phyloP scores from a whole-genome alignment of 1,284 basidiomycete genomes.

The Ustilago loliicola region DNA sequence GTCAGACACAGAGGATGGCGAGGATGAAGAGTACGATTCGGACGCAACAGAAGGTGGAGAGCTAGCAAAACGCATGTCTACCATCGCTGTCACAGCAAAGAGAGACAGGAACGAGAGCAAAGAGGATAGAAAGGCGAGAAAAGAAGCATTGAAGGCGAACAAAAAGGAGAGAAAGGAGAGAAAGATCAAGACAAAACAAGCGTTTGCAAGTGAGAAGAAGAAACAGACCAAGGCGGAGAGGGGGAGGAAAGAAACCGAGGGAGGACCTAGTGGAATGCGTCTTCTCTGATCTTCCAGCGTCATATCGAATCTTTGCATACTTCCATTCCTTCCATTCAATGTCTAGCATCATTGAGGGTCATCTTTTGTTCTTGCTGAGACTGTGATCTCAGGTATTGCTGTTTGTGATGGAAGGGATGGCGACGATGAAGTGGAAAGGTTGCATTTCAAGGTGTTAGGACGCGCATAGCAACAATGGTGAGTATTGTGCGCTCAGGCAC shows the following conservation, averaged over 20 bases:
- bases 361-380: not conserved
- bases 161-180: constrained; percentile 60
- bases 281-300: constrained; percentile 23
- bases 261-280: constrained; percentile 50
- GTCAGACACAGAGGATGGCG: constrained; percentile 44
- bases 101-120: constrained; percentile 76
- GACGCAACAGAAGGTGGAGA: constrained; percentile 46
- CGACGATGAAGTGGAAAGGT: not conserved
- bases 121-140: constrained; percentile 89
- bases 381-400: not conserved
- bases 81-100: constrained; percentile 36
- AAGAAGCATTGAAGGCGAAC: constrained; percentile 82
- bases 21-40: constrained; percentile 36
- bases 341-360: not conserved
- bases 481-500: constrained; percentile 15
- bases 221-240: constrained; percentile 55
- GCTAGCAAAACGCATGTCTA: constrained; percentile 21
- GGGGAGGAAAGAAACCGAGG: constrained; percentile 53
- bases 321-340: not conserved
- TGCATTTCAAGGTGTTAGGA: constrained; percentile 1
- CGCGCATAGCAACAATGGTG: not conserved
- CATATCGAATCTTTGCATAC: not conserved
- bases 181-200: constrained; percentile 59
- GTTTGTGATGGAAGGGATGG: not conserved
- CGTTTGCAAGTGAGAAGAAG: constrained; percentile 60